Percentiles rank a stretch among this genome's conserved stretches.
Conservation (phyloP, 768 basidiomycete genomes). For the Termitomyces sp. region DNA sequence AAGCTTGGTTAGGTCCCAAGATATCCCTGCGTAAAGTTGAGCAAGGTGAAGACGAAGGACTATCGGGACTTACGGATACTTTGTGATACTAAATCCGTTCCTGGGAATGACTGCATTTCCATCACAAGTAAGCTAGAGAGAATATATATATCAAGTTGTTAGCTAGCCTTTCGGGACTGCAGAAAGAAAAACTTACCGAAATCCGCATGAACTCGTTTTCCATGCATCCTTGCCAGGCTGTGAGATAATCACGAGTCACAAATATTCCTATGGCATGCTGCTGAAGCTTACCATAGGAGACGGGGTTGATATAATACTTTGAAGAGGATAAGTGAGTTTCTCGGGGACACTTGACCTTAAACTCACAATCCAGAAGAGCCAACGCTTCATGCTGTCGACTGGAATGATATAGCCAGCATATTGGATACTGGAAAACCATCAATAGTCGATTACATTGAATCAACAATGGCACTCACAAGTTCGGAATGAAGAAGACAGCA, state of each 20-base stretch:
- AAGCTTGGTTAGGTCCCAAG: slow-evolving; percentile 67
- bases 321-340: slow-evolving; percentile 4
- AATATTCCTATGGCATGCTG: background rate
- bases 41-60: slow-evolving; percentile 10
- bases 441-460: background rate
- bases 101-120: slow-evolving; percentile 62
- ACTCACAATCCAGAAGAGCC: slow-evolving; percentile 82
- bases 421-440: slow-evolving; percentile 32
- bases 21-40: slow-evolving; percentile 27
- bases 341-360: background rate
- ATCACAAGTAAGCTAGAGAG: slow-evolving; percentile 51
- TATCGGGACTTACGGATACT: slow-evolving; percentile 50
- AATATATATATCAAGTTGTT: background rate
- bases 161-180: background rate
- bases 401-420: slow-evolving; percentile 72
- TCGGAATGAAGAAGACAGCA: slow-evolving; percentile 67
- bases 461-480: slow-evolving; percentile 37
- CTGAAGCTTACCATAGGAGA: slow-evolving; percentile 51
- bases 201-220: slow-evolving; percentile 82
- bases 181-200: slow-evolving; percentile 32
- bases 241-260: background rate
- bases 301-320: slow-evolving; percentile 77
- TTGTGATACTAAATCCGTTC: slow-evolving; percentile 46
- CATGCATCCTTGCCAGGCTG: slow-evolving; percentile 73
- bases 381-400: slow-evolving; percentile 64